Percentiles rank a stretch among this genome's conserved stretches.
Evolutionary conservation across 2,329 filamentous ascomycete species (phyloP).

Genomic region (Aspergillus clavatus): DNA sequence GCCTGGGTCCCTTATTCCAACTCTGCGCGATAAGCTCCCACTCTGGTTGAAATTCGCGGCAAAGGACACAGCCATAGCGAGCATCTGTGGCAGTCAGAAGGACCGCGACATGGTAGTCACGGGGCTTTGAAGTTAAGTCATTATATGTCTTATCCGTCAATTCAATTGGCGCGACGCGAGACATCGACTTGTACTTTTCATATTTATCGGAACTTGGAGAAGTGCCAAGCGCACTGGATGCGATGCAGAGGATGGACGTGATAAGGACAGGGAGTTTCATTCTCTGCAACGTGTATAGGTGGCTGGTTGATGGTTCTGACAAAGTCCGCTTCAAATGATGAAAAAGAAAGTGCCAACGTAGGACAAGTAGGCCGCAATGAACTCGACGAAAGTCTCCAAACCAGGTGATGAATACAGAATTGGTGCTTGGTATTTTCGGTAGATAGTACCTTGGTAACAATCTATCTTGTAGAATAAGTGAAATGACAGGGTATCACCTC

Average conservation of each 20-base stretch:
- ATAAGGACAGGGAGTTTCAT: slow-evolving; percentile 32
- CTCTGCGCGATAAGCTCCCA: slow-evolving; percentile 82
- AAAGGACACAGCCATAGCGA: slow-evolving; percentile 79
- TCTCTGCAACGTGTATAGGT: slow-evolving; percentile 15
- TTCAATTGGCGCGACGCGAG: slow-evolving; percentile 65
- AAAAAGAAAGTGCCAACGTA: too few relatives aligned
- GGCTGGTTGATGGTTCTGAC: slow-evolving; percentile 5
- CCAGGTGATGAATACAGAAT: too few relatives aligned
- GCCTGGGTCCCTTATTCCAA: slow-evolving; percentile 80
- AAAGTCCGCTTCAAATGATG: not conserved
- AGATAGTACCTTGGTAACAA: too few relatives aligned
- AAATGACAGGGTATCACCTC: too few relatives aligned
- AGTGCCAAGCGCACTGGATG: slow-evolving; percentile 26
- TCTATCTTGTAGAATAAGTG: too few relatives aligned
- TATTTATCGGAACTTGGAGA: slow-evolving; percentile 66
- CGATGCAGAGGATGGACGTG: slow-evolving; percentile 38
- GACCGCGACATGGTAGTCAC: slow-evolving; percentile 78
- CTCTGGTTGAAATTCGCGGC: slow-evolving; percentile 87
- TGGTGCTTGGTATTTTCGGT: too few relatives aligned
- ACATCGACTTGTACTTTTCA: slow-evolving; percentile 63
- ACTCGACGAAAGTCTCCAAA: too few relatives aligned
- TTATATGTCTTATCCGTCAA: slow-evolving; percentile 72
- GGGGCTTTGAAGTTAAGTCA: slow-evolving; percentile 67
- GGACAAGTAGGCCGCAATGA: too few relatives aligned
- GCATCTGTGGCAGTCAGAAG: slow-evolving; percentile 81